Base-by-base conservation (phyloP, 2,329 filamentous ascomycete species). In the Apiospora sp. region DNA sequence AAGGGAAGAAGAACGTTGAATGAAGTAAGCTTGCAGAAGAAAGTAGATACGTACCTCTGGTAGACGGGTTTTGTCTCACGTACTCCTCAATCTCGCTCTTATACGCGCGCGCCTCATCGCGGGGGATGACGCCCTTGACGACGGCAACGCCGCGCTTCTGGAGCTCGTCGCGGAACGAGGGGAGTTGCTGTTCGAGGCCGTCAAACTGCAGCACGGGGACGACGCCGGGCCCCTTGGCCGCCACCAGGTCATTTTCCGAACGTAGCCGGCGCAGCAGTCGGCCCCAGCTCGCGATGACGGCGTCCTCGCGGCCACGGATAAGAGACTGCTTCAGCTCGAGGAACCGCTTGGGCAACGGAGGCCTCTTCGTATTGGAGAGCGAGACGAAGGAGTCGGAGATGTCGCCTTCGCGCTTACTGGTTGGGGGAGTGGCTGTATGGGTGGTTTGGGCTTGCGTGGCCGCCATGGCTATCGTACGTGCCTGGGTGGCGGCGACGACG, bases 81-180 rank as follows among this genome's bases (percentile, higher is more conserved):
- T 95, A 95, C 10, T 89, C 87, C 74, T 91, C 88, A 7, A 92
- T 83, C 73, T 91, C 87, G 12, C 84, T 84, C 81, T 95, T 95
- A 77, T 90, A 93, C 1, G 83, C 85, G 68, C 92, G 82, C 0
- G 92, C 92, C 79, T 92, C 88, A 1, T 83, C 81, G 75, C 90
- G 87, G 0, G 91, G 87, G 19, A 95, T 81, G 4, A 94, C 92
- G 16, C 90, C 90, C 61, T 89, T 86, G 30, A 95, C 85, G 1
- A 95, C 89, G 0, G 89, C 88, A 0, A 86, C 88, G 12, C 92
- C 92, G 1, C 91, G 85, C 75, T 90, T 89, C 73, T 84, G 82
- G 44, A 93, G 87, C 74, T 91, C 90, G 1, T 82, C 84, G 49
- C 80, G 81, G 12, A 84, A 69, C 0, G 69, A 73, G 10, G 74